Base-by-base conservation (phyloP, 345 rosid species). In the Boechera stricta region DNA sequence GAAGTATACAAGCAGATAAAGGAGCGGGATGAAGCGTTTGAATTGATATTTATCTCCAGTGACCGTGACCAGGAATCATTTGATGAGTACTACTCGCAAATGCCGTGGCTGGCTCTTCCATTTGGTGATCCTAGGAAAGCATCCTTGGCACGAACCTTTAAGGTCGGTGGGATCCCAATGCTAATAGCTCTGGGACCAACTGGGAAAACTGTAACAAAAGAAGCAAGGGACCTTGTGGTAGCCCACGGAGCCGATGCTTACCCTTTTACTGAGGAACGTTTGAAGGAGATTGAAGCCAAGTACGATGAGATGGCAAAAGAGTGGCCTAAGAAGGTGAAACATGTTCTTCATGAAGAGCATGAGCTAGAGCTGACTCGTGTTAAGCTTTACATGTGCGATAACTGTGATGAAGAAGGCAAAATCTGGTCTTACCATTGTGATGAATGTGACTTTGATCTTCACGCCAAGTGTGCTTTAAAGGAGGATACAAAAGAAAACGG, bases 31-130 rank as follows among this genome's bases (percentile, higher is more conserved):
- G 81, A 73, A 53, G 80, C 86, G 12, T 89, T 81, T 55, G 92
- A 93, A 74, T 76, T 87, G 11, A 79, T 93, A 16, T 93, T 73
- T 71, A 81, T 87, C 72, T 92, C 95, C 45, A 82, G 91, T 36
- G 92, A 92, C 75, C 38, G 26, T 0, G 88, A 90, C 68, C 87
- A 83, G 62, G 59, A 82, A 51, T 82, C 89, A 28, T 91, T 85
- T 12, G 76, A 83, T 10, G 85, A 83, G 13, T 87, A 70, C 73
- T 84, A 80, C 72, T 71, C 88, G n/a, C 78, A 77, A 57, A 87
- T 92, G 88, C 93, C 96, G 0, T 89, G 95, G 82, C 62, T 89
- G 71, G 89, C 95, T 12, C 93, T 88, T 69, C 93, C 97, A 2
- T 91, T 81, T 48, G 86, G 87, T 45, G 89, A 88, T 75, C 69